Percentiles rank a stretch among this genome's conserved stretches.
Conservation (phyloP, 2,329 filamentous ascomycete genomes). For the Penicillium sp. region DNA sequence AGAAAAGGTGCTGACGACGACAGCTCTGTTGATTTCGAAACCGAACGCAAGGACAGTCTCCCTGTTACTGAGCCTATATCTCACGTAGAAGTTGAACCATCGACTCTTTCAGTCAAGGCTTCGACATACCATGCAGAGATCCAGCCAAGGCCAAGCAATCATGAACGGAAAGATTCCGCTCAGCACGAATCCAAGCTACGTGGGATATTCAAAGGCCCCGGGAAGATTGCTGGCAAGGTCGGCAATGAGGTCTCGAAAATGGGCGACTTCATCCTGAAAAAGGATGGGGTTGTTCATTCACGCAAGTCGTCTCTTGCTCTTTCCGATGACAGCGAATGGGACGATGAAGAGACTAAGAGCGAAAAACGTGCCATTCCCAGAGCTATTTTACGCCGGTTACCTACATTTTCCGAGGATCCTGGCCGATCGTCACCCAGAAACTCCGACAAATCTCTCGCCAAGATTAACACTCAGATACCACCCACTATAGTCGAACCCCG, state of each 20-base stretch:
- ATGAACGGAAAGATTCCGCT: constrained; percentile 33
- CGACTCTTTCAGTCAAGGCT: constrained; percentile 33
- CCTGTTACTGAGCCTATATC: constrained; percentile 23
- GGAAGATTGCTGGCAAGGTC: constrained; percentile 74
- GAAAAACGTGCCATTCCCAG: constrained; percentile 37
- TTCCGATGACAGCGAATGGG: constrained; percentile 55
- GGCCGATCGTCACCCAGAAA: constrained; percentile 38
- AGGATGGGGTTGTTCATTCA: constrained; percentile 54
- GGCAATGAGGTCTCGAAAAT: constrained; percentile 67
- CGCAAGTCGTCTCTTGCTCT: constrained; percentile 49
- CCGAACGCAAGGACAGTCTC: constrained; percentile 23
- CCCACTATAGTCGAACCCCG: constrained; percentile 58
- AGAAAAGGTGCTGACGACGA: constrained; percentile 43
- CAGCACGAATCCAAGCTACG: constrained; percentile 65
- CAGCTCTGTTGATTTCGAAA: constrained; percentile 24
- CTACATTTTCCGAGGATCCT: constrained; percentile 42
- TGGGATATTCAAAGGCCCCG: constrained; percentile 74
- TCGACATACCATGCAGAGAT: constrained; percentile 33
- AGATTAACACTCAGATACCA: constrained; percentile 51
- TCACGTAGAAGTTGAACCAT: constrained; percentile 31
- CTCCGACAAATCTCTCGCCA: constrained; percentile 40
- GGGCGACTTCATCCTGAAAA: constrained; percentile 64
- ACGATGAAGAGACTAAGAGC: constrained; percentile 45
- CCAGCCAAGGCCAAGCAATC: constrained; percentile 24
- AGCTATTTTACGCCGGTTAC: constrained; percentile 36